phyloP scores from a whole-genome alignment of 345 rosid species.

The Reutealis trisperma region DNA sequence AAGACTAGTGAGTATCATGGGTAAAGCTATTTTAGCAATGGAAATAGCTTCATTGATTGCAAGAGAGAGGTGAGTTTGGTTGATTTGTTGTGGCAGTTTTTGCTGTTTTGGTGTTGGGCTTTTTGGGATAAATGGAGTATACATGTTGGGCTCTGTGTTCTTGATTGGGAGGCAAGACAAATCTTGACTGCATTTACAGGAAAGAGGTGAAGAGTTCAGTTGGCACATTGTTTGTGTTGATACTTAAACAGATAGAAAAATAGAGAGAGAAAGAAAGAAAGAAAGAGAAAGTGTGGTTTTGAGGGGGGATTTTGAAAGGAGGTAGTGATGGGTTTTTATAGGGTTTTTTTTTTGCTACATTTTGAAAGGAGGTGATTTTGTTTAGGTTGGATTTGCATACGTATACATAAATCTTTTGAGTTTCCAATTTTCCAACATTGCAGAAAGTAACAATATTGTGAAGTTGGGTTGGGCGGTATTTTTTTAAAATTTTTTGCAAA shows the following conservation, averaged over 20 bases:
- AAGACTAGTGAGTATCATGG: conserved; percentile 71
- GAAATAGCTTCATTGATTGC: conserved; percentile 51
- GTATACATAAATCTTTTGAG: no score
- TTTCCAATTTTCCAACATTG: no score
- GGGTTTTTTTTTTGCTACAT: no score
- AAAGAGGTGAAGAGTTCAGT: conserved; percentile 5
- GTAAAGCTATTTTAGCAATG: conserved; percentile 58
- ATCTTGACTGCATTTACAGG: conserved; percentile 10
- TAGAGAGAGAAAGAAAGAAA: neutral
- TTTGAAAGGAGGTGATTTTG: no score
- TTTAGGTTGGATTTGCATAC: no score
- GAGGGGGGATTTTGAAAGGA: neutral
- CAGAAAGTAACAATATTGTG: no score
- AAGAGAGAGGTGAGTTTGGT: conserved; percentile 25
- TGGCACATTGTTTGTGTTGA: conserved; percentile 18
- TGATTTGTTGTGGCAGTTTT: neutral
- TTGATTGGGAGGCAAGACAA: conserved; percentile 6
- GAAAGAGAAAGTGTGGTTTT: neutral
- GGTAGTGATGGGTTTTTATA: conserved; percentile 12
- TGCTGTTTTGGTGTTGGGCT: conserved; percentile 7
- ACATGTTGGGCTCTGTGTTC: conserved; percentile 5
- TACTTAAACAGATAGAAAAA: neutral
- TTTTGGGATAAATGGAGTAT: conserved; percentile 9
- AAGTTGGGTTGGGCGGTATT: no score
- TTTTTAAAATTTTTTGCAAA: no score